These are phyloP conservation scores for Boeremia lycopersici DNA, from an alignment of 2,329 filamentous ascomycete genomes.

Conservation along the genomic window DNA sequence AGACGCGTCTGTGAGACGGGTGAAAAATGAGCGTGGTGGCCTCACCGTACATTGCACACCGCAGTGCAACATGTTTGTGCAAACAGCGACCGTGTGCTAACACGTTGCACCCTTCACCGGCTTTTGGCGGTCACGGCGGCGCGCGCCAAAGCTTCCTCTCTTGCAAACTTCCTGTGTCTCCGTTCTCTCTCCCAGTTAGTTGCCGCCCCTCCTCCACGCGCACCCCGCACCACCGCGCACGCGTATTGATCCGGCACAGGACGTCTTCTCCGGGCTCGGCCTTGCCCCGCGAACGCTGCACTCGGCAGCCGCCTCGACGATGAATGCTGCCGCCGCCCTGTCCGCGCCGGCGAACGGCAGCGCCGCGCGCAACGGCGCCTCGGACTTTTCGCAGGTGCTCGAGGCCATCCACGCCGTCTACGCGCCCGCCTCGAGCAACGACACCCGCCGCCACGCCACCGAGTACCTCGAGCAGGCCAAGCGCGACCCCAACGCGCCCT, in stretches of 20 bases:
- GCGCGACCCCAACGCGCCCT: conserved; percentile 75
- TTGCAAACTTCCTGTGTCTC: conserved; percentile 4
- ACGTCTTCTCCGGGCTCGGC: conserved; percentile 13
- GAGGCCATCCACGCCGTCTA: conserved; percentile 89
- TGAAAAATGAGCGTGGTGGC: conserved; percentile 9
- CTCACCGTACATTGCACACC: conserved; percentile 13
- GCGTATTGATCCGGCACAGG: conserved; percentile 5
- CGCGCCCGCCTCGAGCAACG: conserved; percentile 78
- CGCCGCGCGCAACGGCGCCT: conserved; percentile 26
- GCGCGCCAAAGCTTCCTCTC: conserved; percentile 17
- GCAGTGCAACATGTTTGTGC: conserved; percentile 15
- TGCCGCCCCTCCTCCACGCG: neutral
- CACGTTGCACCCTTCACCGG: conserved; percentile 14
- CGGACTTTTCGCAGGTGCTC: conserved; percentile 70
- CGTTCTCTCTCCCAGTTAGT: conserved; percentile 15
- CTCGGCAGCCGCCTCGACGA: conserved; percentile 31
- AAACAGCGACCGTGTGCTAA: conserved; percentile 13
- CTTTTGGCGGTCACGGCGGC: conserved; percentile 12
- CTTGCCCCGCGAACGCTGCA: conserved; percentile 13
- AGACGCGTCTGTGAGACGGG: conserved; percentile 17
- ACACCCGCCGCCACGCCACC: conserved; percentile 80
- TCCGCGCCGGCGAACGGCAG: conserved; percentile 37
- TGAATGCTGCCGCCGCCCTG: conserved; percentile 37
- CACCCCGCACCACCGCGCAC: conserved; percentile 1
- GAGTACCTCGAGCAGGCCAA: conserved; percentile 87